phyloP scores from a whole-genome alignment of 345 rosid species.

The Iberis pinnata region DNA sequence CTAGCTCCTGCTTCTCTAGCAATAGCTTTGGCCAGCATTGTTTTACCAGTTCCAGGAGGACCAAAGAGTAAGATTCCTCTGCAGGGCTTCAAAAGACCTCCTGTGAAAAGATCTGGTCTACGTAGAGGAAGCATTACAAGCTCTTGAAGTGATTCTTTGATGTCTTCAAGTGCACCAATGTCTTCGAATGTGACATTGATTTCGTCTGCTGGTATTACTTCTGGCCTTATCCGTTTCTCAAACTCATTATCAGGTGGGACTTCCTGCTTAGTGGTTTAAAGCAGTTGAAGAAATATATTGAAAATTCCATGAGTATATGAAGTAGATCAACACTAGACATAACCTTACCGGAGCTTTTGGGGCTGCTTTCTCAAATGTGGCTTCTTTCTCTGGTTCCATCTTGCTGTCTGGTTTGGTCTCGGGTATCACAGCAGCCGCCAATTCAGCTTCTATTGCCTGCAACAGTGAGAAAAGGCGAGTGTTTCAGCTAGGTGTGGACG shows the following conservation, averaged over 20 bases:
- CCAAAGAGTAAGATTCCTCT: conserved; percentile 94
- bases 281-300: not conserved
- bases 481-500: too few species aligned
- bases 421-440: conserved; percentile 28
- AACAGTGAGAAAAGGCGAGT: not conserved
- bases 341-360: conserved; percentile 45
- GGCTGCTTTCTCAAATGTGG: conserved; percentile 23
- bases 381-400: conserved; percentile 38
- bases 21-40: conserved; percentile 96
- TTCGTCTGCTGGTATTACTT: conserved; percentile 80
- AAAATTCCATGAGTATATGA: not conserved
- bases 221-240: conserved; percentile 94
- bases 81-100: conserved; percentile 90
- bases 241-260: conserved; percentile 84
- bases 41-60: conserved; percentile 97
- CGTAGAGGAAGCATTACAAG: conserved; percentile 93
- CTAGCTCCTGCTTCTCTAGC: conserved; percentile 95
- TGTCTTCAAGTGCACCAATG: conserved; percentile 83
- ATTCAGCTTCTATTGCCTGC: conserved; percentile 38
- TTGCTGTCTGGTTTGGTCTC: conserved; percentile 41
- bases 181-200: conserved; percentile 66
- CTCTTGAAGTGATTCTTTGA: conserved; percentile 88
- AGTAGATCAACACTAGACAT: not conserved
- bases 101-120: conserved; percentile 80
- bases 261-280: conserved; percentile 40